A percentile compares a stretch with the other conserved stretches of the same genome.
phyloP scores from a whole-genome alignment of 2,329 filamentous ascomycete genomes.

The Aspergillus glaucus region DNA sequence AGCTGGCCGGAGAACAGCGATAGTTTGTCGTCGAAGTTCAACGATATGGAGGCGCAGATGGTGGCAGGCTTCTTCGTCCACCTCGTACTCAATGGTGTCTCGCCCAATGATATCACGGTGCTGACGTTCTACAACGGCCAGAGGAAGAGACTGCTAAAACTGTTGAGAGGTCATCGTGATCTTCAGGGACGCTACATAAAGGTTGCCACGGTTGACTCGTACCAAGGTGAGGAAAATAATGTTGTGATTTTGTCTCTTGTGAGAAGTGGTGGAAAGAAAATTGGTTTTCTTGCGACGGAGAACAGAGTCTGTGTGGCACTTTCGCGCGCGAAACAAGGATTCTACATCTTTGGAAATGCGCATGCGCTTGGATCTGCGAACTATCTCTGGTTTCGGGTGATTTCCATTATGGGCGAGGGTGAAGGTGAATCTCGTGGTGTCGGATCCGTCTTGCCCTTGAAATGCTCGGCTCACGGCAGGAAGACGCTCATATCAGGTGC shows the following conservation, averaged over 20 bases:
- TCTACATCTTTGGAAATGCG: conserved; percentile 80
- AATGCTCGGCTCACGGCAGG: conserved; percentile 55
- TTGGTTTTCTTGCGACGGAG: conserved; percentile 67
- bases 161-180: conserved; percentile 37
- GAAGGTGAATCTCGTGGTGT: conserved; percentile 29
- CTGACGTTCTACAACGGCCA: conserved; percentile 88
- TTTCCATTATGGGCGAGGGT: conserved; percentile 34
- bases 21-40: conserved; percentile 60
- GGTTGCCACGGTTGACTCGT: conserved; percentile 78
- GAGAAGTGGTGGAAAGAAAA: conserved; percentile 56
- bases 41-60: conserved; percentile 68
- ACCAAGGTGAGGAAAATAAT: conserved; percentile 87
- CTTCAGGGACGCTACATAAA: conserved; percentile 47
- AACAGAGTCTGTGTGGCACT: conserved; percentile 59
- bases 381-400: conserved; percentile 48
- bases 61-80: conserved; percentile 66
- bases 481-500: conserved; percentile 46
- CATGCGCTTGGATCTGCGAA: conserved; percentile 44
- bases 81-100: conserved; percentile 61
- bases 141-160: conserved; percentile 55
- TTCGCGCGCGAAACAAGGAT: conserved; percentile 66
- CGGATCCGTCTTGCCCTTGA: conserved; percentile 53
- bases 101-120: conserved; percentile 61
- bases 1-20: conserved; percentile 60
- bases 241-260: conserved; percentile 75